These are phyloP conservation scores for Spergularia azorica DNA, from an alignment of 179 eudicot genomes.

Conservation along the genomic window DNA sequence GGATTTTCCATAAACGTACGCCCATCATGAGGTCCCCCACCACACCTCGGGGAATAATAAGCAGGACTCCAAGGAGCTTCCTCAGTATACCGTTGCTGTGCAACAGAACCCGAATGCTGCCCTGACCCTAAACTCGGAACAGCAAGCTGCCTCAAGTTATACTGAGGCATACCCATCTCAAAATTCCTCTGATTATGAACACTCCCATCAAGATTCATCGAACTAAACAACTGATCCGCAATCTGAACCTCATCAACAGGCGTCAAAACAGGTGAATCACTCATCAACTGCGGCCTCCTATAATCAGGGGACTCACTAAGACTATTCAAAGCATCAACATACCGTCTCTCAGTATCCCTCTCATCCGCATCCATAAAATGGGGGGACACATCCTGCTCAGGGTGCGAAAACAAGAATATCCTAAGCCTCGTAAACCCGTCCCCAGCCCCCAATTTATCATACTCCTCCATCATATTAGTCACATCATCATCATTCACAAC, in stretches of 20 bases:
- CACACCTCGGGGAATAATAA: conserved; percentile 70
- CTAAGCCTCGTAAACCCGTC: conserved; percentile 87
- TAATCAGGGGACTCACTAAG: conserved; percentile 71
- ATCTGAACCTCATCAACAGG: conserved; percentile 55
- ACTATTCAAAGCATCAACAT: conserved; percentile 94
- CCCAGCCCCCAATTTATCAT: conserved; percentile 82
- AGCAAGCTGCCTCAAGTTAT: conserved; percentile 60
- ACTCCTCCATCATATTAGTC: conserved; percentile 97
- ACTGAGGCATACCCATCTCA: conserved; percentile 63
- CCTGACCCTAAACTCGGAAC: conserved; percentile 63
- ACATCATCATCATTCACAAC: conserved; percentile 96
- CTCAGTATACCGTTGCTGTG: conserved; percentile 46
- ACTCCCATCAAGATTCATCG: conserved; percentile 66
- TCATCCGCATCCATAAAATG: conserved; percentile 75
- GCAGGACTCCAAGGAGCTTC: conserved; percentile 86
- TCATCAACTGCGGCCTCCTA: conserved; percentile 40
- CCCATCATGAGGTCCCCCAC: conserved; percentile 52
- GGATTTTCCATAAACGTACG: conserved; percentile 58
- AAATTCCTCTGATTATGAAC: conserved; percentile 63
- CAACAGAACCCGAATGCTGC: conserved; percentile 44
- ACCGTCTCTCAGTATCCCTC: conserved; percentile 81
- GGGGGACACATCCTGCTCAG: conserved; percentile 64
- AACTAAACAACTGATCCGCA: conserved; percentile 66
- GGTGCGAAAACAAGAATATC: conserved; percentile 74
- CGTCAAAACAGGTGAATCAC: conserved; percentile 46